Evolutionary conservation across 768 basidiomycete genomes (phyloP).

Genomic region (Chalciporus pseudorubinellus): DNA sequence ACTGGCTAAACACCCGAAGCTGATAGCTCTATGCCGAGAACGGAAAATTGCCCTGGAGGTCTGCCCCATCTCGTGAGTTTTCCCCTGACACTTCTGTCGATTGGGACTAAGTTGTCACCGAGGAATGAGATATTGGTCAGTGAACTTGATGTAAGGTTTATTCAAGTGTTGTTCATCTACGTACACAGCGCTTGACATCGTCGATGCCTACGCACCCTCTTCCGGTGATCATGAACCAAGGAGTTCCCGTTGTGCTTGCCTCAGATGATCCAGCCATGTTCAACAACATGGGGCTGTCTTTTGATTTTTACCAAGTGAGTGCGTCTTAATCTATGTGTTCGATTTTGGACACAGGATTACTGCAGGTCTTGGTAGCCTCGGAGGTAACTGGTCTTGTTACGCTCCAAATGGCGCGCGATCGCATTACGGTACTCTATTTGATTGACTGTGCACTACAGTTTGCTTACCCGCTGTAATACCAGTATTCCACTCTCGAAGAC

Average conservation of each 20-base stretch:
- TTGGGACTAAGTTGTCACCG: neutral
- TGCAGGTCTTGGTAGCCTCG: conserved; percentile 58
- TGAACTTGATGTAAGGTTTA: neutral
- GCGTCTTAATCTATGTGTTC: neutral
- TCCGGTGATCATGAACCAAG: conserved; percentile 63
- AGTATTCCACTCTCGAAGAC: conserved; percentile 51
- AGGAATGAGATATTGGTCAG: conserved; percentile 70
- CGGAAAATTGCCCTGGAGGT: conserved; percentile 42
- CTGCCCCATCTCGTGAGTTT: conserved; percentile 47
- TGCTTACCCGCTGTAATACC: neutral
- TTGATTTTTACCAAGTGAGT: conserved; percentile 69
- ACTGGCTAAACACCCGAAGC: conserved; percentile 43
- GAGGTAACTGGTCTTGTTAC: conserved; percentile 62
- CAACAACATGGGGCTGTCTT: conserved; percentile 70
- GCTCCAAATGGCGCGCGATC: conserved; percentile 59
- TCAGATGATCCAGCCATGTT: conserved; percentile 76
- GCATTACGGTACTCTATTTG: conserved; percentile 45
- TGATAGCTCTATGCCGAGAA: conserved; percentile 45
- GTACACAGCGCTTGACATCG: conserved; percentile 61
- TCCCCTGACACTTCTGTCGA: neutral
- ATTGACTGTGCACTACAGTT: neutral
- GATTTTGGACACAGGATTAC: neutral
- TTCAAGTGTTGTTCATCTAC: neutral
- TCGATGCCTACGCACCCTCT: conserved; percentile 77
- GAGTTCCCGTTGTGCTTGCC: conserved; percentile 64